phyloP scores from a whole-genome alignment of 1,139 yeast species.

The Scheffersomyces cryptocercus region DNA sequence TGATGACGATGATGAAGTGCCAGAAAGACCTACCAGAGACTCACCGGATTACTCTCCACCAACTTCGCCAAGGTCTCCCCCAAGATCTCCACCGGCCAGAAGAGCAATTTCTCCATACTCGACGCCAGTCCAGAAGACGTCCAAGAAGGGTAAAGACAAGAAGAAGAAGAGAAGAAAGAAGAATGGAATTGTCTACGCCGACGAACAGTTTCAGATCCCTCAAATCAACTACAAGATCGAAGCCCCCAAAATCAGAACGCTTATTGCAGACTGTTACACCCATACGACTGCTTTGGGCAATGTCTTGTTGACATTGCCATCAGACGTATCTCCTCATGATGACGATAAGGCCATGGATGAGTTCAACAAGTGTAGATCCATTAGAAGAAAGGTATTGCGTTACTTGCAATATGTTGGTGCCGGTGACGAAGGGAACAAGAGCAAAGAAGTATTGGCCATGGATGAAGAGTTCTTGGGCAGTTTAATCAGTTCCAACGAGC shows the following conservation, averaged over 20 bases:
- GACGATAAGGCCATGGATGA: slow-evolving; percentile 57
- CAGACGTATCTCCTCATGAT: slow-evolving; percentile 59
- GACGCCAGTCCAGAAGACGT: slow-evolving; percentile 1
- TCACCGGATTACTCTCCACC: neutral
- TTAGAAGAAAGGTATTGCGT: slow-evolving; percentile 74
- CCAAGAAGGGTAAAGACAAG: slow-evolving; percentile 13
- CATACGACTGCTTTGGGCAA: slow-evolving; percentile 74
- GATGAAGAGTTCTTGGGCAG: slow-evolving; percentile 86
- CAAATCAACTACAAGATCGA: slow-evolving; percentile 70
- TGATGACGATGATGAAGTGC: neutral
- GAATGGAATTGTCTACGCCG: slow-evolving; percentile 43
- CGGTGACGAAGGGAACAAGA: slow-evolving; percentile 35
- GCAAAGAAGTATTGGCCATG: slow-evolving; percentile 30
- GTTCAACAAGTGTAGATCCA: slow-evolving; percentile 73
- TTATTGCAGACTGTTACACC: slow-evolving; percentile 77
- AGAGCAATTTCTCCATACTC: slow-evolving; percentile 22
- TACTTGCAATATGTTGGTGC: slow-evolving; percentile 80
- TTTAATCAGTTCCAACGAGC: slow-evolving; percentile 85
- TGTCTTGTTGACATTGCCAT: slow-evolving; percentile 57
- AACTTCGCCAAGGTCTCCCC: slow-evolving; percentile 1
- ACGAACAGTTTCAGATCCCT: slow-evolving; percentile 62
- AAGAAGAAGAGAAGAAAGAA: slow-evolving; percentile 17
- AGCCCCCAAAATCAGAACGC: slow-evolving; percentile 66
- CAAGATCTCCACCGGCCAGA: slow-evolving; percentile 25
- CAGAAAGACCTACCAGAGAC: neutral